Evolutionary conservation across 345 rosid genomes (phyloP).

Genomic region (Physaria fendleri): DNA sequence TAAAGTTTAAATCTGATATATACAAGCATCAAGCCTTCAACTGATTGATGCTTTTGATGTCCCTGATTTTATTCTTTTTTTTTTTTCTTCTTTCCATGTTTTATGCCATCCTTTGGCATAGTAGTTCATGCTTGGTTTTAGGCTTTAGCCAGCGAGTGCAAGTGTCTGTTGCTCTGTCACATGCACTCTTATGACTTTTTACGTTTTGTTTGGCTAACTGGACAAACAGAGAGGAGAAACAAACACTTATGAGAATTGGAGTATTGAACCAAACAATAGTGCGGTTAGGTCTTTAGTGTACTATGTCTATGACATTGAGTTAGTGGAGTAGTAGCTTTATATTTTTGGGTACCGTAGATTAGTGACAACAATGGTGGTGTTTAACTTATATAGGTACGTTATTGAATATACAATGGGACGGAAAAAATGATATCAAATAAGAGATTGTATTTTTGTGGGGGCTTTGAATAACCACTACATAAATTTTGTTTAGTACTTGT

Average conservation of each 20-base stretch:
- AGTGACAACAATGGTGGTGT: not conserved
- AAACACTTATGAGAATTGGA: not conserved
- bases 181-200: not conserved
- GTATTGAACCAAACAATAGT: not conserved
- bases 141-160: conserved; percentile 10
- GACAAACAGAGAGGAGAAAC: not conserved
- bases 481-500: conserved; percentile 2
- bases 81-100: not conserved
- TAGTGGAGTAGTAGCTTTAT: not conserved
- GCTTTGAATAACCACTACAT: not conserved
- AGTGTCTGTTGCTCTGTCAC: conserved; percentile 7
- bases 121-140: not conserved
- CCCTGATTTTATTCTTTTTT: not conserved
- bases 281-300: not conserved
- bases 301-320: not conserved
- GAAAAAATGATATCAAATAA: not conserved
- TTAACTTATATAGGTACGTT: not conserved
- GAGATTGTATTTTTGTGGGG: not conserved
- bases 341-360: not conserved
- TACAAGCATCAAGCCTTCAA: not conserved
- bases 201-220: conserved; percentile 2
- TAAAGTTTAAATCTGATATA: not conserved
- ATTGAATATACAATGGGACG: not conserved
- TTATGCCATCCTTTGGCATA: not conserved
- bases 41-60: conserved; percentile 15